Conservation (phyloP, 2,329 filamentous ascomycete species). For the Celoporthe dispersa region DNA sequence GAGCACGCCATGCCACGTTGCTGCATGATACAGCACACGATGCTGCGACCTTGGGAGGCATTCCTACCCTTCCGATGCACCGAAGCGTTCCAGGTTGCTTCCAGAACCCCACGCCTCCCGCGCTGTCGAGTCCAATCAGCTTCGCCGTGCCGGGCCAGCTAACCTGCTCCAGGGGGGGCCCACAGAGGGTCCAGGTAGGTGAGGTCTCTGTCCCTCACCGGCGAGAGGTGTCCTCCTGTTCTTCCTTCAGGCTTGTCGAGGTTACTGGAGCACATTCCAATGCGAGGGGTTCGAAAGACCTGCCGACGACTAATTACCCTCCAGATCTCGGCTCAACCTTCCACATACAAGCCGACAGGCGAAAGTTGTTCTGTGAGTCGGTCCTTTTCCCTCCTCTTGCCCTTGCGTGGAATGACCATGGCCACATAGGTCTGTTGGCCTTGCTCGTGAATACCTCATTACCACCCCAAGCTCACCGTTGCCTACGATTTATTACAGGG, state of each 20-base stretch:
- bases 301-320: too few species aligned
- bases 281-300: too few species aligned
- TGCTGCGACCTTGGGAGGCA: neutral
- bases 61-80: conserved; percentile 5
- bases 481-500: neutral
- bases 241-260: too few species aligned
- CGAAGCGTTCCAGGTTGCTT: conserved; percentile 11
- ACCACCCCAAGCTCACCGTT: neutral
- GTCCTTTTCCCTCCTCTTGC: neutral
- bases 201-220: neutral
- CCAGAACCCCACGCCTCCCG: conserved; percentile 14
- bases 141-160: neutral
- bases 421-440: neutral
- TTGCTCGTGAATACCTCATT: neutral
- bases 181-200: neutral
- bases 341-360: neutral
- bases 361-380: neutral
- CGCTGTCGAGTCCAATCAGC: neutral
- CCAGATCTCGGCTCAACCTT: neutral
- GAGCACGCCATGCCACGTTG: conserved; percentile 6
- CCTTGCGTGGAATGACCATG: neutral
- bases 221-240: neutral
- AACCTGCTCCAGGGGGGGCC: neutral
- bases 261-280: too few species aligned
- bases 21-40: conserved; percentile 9